phyloP scores from a whole-genome alignment of 805 yeast species.

The Ogataea allantospora region DNA sequence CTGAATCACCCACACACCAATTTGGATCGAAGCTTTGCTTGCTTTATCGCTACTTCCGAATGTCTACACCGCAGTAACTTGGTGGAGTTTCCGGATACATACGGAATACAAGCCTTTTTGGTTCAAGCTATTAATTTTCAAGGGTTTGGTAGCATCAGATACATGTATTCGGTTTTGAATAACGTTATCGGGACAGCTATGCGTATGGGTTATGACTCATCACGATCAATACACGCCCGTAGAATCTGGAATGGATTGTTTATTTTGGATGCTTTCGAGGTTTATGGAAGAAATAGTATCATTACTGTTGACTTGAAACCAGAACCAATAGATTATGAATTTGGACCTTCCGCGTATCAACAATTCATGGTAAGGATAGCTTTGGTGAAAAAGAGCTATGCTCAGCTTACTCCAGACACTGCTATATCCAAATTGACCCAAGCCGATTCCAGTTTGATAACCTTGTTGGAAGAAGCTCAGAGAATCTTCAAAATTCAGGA shows the following conservation, averaged over 20 bases:
- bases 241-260: conserved; percentile 3
- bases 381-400: neutral
- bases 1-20: neutral
- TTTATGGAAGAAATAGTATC: conserved; percentile 2
- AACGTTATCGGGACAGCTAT: conserved; percentile 1
- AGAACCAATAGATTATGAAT: neutral
- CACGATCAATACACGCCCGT: no score
- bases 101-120: conserved; percentile 5
- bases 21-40: conserved; percentile 1
- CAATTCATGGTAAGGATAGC: conserved; percentile 1
- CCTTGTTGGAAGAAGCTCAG: neutral
- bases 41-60: conserved; percentile 4
- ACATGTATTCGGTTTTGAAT: conserved; percentile 2
- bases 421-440: neutral
- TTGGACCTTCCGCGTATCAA: conserved; percentile 1
- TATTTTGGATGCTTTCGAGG: conserved; percentile 4
- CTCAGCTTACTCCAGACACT: neutral
- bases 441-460: neutral
- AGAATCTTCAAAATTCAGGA: neutral
- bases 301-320: neutral
- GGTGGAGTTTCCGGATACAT: conserved; percentile 1
- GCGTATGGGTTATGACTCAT: no score
- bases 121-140: conserved; percentile 1
- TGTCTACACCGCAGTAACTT: conserved; percentile 5
- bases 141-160: conserved; percentile 4